Evolutionary conservation across 139 green algal genomes (phyloP).

Genomic region (Chlorella vulgaris): DNA sequence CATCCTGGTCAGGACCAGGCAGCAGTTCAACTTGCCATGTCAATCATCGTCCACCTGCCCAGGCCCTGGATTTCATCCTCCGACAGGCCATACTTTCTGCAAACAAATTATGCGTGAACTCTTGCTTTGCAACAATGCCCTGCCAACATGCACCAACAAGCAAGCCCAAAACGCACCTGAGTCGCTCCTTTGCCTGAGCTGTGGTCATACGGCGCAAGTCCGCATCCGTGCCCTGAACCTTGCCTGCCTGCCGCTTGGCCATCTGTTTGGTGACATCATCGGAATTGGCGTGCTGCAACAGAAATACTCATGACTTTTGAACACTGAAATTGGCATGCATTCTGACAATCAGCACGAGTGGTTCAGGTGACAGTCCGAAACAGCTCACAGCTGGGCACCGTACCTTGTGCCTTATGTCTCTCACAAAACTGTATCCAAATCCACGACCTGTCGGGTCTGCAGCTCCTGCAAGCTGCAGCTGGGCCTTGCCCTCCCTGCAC

Average conservation of each 20-base stretch:
- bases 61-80: conserved; percentile 31
- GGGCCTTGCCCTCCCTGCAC: conserved; percentile 30
- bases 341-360: not conserved
- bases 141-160: conserved; percentile 49
- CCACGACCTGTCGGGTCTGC: conserved; percentile 80
- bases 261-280: conserved; percentile 35
- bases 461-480: conserved; percentile 44
- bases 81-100: conserved; percentile 21
- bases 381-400: too few relatives aligned
- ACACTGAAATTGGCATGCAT: not conserved
- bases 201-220: conserved; percentile 80
- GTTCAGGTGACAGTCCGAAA: too few relatives aligned
- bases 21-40: conserved; percentile 3
- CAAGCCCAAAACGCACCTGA: conserved; percentile 43
- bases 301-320: too few relatives aligned
- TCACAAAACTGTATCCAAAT: conserved; percentile 68
- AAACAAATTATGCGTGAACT: conserved; percentile 41
- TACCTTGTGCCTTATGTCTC: conserved; percentile 45
- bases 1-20: not conserved
- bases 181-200: conserved; percentile 53
- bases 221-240: conserved; percentile 70
- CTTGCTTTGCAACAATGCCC: conserved; percentile 47
- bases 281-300: conserved; percentile 2
- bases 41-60: conserved; percentile 35
- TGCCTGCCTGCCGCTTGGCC: conserved; percentile 40